A percentile compares a stretch with the other conserved stretches of the same genome.
Evolutionary conservation across 2,329 filamentous ascomycete genomes (phyloP).

Genomic region (Paradendryphiella salina): DNA sequence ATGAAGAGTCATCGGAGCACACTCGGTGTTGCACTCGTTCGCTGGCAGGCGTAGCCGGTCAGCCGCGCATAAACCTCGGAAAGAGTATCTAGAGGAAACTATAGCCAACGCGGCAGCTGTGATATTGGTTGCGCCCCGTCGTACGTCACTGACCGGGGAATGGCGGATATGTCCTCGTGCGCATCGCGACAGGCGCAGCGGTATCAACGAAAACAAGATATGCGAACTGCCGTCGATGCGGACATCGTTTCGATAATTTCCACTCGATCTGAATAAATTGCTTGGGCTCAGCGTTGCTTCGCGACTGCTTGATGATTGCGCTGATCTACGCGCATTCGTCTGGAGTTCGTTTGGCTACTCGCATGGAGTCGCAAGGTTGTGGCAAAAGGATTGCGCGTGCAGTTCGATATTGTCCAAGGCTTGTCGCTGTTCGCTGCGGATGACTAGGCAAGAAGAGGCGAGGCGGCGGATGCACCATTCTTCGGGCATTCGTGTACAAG

Average conservation of each 20-base stretch:
- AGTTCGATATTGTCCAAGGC: constrained; percentile 14
- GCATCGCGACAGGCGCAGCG: constrained; percentile 8
- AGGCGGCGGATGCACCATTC: constrained; percentile 5
- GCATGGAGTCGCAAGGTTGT: constrained; percentile 16
- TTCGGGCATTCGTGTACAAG: not conserved
- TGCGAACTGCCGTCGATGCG: constrained; percentile 10
- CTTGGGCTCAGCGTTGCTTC: constrained; percentile 8
- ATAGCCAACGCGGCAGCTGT: constrained; percentile 7
- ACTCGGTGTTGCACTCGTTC: constrained; percentile 3
- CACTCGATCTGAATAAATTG: constrained; percentile 14
- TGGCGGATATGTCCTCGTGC: constrained; percentile 30
- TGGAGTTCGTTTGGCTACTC: constrained; percentile 21
- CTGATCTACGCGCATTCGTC: constrained; percentile 19
- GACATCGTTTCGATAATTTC: constrained; percentile 18
- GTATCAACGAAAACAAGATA: not conserved
- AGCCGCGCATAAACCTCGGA: not conserved
- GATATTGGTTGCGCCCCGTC: constrained; percentile 9
- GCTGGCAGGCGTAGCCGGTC: constrained; percentile 11
- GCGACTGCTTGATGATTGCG: constrained; percentile 18
- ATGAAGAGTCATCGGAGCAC: not conserved
- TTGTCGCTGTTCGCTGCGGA: constrained; percentile 16
- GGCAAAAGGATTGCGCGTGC: constrained; percentile 35
- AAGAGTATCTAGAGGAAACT: not conserved
- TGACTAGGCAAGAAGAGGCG: constrained; percentile 8
- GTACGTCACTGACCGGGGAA: constrained; percentile 9